Percentiles rank a stretch among this genome's conserved stretches.
These are phyloP conservation scores for Hericium rajendrae DNA, from an alignment of 768 basidiomycete species.

Conservation along the genomic window DNA sequence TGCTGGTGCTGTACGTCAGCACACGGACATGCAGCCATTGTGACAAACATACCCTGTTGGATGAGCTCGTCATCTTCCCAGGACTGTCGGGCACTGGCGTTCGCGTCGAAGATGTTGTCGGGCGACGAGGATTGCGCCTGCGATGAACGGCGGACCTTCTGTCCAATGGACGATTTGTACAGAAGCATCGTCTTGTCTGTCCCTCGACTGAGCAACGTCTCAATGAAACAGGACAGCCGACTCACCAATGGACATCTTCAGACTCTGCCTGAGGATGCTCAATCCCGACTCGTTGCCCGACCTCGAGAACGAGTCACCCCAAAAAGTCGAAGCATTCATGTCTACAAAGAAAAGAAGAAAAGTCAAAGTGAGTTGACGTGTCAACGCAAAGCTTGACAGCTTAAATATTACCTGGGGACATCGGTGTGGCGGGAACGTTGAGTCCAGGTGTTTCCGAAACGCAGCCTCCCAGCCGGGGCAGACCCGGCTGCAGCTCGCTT, in stretches of 20 bases:
- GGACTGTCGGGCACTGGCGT: slow-evolving; percentile 25
- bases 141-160: slow-evolving; percentile 26
- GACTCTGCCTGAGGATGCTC: slow-evolving; percentile 52
- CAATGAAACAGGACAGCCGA: background rate
- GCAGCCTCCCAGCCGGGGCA: background rate
- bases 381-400: background rate
- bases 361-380: background rate
- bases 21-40: background rate
- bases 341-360: slow-evolving; percentile 1
- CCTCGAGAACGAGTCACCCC: slow-evolving; percentile 6
- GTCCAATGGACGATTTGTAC: slow-evolving; percentile 52
- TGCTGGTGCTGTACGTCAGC: slow-evolving; percentile 17
- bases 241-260: slow-evolving; percentile 66
- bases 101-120: slow-evolving; percentile 18
- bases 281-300: slow-evolving; percentile 29
- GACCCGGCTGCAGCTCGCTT: slow-evolving; percentile 25
- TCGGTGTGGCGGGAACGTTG: slow-evolving; percentile 13
- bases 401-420: slow-evolving; percentile 16
- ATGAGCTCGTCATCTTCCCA: slow-evolving; percentile 41
- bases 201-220: background rate
- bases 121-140: slow-evolving; percentile 19
- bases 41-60: slow-evolving; percentile 29
- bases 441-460: slow-evolving; percentile 1
- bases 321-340: background rate
- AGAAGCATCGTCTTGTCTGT: slow-evolving; percentile 60